Evolutionary conservation across 2,329 filamentous ascomycete genomes (phyloP).

Genomic region (Saccharata proteae): DNA sequence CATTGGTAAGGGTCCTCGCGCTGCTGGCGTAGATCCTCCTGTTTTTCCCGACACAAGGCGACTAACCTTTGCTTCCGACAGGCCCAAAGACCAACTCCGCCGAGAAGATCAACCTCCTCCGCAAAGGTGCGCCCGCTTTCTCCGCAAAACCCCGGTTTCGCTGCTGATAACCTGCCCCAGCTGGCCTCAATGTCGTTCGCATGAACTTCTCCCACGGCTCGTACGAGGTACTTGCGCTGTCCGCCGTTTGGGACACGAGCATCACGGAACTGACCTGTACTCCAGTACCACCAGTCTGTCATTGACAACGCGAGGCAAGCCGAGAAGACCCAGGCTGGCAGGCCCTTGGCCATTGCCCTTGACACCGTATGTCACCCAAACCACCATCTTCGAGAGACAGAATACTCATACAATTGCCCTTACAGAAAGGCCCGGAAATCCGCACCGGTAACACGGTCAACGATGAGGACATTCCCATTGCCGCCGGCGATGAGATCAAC

Average conservation of each 20-base stretch:
- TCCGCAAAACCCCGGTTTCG: background rate
- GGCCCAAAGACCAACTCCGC: slow-evolving; percentile 97
- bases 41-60: slow-evolving; percentile 3
- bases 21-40: background rate
- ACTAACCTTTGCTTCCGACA: slow-evolving; percentile 16
- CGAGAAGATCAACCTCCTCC: slow-evolving; percentile 91
- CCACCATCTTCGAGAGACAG: background rate
- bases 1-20: slow-evolving; percentile 54
- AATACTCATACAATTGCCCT: slow-evolving; percentile 10
- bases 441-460: slow-evolving; percentile 63
- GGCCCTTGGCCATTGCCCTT: slow-evolving; percentile 90
- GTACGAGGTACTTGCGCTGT: slow-evolving; percentile 48
- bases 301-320: slow-evolving; percentile 91
- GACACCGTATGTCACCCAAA: slow-evolving; percentile 47
- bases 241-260: background rate
- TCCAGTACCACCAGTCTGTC: slow-evolving; percentile 87
- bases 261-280: slow-evolving; percentile 4
- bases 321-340: slow-evolving; percentile 63
- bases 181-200: slow-evolving; percentile 93
- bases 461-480: slow-evolving; percentile 69
- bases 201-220: slow-evolving; percentile 98
- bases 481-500: slow-evolving; percentile 74
- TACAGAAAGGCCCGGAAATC: slow-evolving; percentile 70
- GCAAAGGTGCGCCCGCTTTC: slow-evolving; percentile 40
- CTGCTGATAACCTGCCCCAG: slow-evolving; percentile 26